Percentiles rank a stretch among this genome's conserved stretches.
These are phyloP conservation scores for Aspergillus aculeatus DNA, from an alignment of 2,329 filamentous ascomycete species.

Conservation along the genomic window DNA sequence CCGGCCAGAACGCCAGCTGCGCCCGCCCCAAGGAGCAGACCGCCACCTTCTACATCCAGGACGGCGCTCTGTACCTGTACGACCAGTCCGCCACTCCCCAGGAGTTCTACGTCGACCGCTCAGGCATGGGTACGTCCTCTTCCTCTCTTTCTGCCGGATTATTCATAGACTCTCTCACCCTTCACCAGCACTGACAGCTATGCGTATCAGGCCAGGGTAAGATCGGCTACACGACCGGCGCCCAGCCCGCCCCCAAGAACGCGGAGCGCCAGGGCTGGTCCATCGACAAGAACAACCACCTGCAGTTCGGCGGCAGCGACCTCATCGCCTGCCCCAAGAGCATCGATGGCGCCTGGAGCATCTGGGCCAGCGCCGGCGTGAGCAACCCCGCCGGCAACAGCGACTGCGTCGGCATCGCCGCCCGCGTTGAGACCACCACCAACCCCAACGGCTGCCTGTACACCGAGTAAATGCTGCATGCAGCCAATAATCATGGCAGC, in stretches of 20 bases:
- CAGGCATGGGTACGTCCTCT: conserved; percentile 55
- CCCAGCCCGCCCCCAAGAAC: conserved; percentile 40
- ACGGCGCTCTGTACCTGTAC: conserved; percentile 53
- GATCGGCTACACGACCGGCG: conserved; percentile 54
- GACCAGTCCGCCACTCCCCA: conserved; percentile 46
- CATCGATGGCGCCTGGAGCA: conserved; percentile 44
- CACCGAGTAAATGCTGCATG: conserved; percentile 20
- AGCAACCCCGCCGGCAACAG: conserved; percentile 32
- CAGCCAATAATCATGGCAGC: too few relatives aligned
- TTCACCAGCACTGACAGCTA: conserved; percentile 5
- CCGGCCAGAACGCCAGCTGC: conserved; percentile 52
- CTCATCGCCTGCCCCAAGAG: conserved; percentile 56
- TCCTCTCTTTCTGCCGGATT: neutral
- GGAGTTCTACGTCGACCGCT: conserved; percentile 55
- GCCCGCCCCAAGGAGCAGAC: conserved; percentile 34
- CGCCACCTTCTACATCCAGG: conserved; percentile 53
- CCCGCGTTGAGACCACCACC: conserved; percentile 23
- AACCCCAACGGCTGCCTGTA: conserved; percentile 29
- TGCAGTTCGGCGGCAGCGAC: conserved; percentile 47
- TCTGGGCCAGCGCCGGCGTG: conserved; percentile 31
- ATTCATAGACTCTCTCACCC: too few relatives aligned
- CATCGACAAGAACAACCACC: conserved; percentile 45
- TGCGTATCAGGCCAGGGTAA: conserved; percentile 49
- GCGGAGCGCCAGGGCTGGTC: conserved; percentile 51
- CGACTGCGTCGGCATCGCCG: conserved; percentile 35